Base-by-base conservation (phyloP, 805 yeast species). In the Candida broadrunensis region DNA sequence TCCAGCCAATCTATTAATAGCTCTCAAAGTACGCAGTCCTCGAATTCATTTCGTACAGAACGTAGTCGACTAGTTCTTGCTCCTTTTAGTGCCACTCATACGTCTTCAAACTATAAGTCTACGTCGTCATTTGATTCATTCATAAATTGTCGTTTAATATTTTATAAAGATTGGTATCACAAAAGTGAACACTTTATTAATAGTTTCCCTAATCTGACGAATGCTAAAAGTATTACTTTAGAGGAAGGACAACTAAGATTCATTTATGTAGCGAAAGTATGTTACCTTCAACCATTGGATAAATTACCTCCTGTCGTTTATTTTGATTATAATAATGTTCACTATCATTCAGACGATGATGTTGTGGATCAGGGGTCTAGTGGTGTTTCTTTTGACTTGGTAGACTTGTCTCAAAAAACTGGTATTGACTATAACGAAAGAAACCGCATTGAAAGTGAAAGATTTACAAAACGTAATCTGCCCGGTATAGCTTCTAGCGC, bases 151-250 rank as follows among this genome's bases (percentile, higher is more conserved):
- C 46, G 66, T 21, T 41, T 64, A 3, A 35, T 65, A 2, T 63
- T 69, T 39, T 66, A 58, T 47, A 54, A 52, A 26, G 73, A 68
- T 45, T 67, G 72, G 72, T 58, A 51, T 35, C 51, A 51, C 35
- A 55, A 54, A 29, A 27, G 52, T 2, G 48, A 48, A 39, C 49
- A 51, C 35, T 46, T 45, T 30, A 33, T 37, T 43, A 42, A 30
- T 20, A 42, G 18, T 33, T 38, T 18, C 17, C 33, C 43, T n/a
- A 21, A 13, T 16, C 33, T 21, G 11, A 14, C 17, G 7, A 13
- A 29, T 14, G 32, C 12, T 5, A 4, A 5, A 5, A 7, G 29
- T 27, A 33, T 29, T 27, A 39, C 35, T 8, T 33, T 42, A 17
- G 36, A 34, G 33, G 36, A 43, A 31, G 12, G 37, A 13, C 42